phyloP scores from a whole-genome alignment of 2,329 filamentous ascomycete species.

The Falciphora oryzae region DNA sequence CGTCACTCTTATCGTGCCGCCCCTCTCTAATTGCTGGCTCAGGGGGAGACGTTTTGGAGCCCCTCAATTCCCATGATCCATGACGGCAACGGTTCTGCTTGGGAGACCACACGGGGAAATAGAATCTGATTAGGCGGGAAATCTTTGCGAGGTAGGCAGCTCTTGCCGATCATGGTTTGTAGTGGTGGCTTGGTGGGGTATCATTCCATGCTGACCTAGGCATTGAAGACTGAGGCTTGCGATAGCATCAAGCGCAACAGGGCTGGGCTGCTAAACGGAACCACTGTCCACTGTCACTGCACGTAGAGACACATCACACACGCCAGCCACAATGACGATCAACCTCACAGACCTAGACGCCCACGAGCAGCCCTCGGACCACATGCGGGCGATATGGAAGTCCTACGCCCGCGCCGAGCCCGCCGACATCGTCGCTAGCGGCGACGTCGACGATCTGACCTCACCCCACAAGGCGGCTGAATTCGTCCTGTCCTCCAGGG shows the following conservation, averaged over 20 bases:
- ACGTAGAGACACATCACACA: not conserved
- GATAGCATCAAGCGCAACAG: too few species aligned
- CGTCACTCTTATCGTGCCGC: not conserved
- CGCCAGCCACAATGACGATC: constrained; percentile 29
- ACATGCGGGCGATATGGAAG: constrained; percentile 70
- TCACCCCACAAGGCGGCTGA: constrained; percentile 29
- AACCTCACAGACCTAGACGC: constrained; percentile 58
- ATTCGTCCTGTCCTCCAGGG: constrained; percentile 40
- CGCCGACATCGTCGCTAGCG: constrained; percentile 42
- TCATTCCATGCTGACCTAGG: too few species aligned
- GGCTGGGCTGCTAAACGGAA: too few species aligned
- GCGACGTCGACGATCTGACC: constrained; percentile 50
- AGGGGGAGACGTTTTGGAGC: too few species aligned
- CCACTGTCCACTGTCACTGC: not conserved
- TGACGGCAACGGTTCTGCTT: not conserved
- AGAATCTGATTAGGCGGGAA: not conserved
- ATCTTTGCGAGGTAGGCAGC: not conserved
- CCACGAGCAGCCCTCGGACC: constrained; percentile 68
- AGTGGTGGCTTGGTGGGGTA: not conserved
- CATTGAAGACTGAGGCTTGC: too few species aligned
- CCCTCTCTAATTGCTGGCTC: not conserved
- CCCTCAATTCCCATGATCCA: not conserved
- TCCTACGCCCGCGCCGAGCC: constrained; percentile 57
- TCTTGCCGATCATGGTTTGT: not conserved
- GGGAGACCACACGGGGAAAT: not conserved